phyloP scores from a whole-genome alignment of 495 filamentous ascomycete species.

The Lepraria neglecta region DNA sequence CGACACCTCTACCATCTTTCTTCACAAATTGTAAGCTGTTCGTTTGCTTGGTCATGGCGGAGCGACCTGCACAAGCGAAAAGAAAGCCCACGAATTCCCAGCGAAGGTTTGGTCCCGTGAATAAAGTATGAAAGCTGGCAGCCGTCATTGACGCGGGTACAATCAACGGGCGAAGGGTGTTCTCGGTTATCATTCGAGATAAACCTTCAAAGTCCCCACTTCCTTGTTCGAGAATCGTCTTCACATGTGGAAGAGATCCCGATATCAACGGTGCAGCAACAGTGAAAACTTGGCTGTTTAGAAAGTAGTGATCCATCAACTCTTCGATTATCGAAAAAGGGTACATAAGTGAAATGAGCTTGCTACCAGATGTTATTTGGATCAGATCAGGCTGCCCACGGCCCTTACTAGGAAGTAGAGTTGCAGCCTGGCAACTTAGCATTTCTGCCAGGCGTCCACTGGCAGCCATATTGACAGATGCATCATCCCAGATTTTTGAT shows the following conservation, averaged over 20 bases:
- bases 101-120: neutral
- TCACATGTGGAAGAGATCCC: neutral
- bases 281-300: neutral
- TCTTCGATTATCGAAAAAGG: neutral
- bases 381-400: neutral
- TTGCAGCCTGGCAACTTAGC: neutral
- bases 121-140: neutral
- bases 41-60: neutral
- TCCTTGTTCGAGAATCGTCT: neutral
- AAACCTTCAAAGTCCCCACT: neutral
- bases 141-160: neutral
- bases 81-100: neutral
- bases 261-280: neutral
- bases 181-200: neutral
- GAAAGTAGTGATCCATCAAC: neutral
- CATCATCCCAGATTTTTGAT: neutral
- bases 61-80: neutral
- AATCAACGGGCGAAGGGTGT: neutral
- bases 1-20: neutral
- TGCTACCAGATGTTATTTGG: neutral
- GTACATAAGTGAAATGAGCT: neutral
- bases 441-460: conserved; percentile 3
- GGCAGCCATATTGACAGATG: neutral
- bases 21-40: neutral
- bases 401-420: neutral